phyloP scores from a whole-genome alignment of 1,284 basidiomycete genomes.

The Trichosporon coremiiforme region DNA sequence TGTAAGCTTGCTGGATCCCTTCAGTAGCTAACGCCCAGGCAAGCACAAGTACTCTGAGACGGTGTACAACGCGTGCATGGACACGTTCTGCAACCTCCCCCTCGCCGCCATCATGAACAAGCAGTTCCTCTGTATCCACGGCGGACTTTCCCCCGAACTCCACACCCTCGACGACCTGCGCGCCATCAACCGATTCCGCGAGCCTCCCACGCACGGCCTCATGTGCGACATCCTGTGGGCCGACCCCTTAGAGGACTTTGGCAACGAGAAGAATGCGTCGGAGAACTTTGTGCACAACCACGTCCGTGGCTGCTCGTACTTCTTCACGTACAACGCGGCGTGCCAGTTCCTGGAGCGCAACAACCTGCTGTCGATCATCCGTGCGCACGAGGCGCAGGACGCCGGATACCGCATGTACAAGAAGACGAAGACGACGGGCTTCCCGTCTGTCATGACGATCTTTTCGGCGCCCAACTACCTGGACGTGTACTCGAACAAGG shows the following conservation, averaged over 20 bases:
- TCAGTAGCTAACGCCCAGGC: constrained; percentile 60
- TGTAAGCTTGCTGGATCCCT: constrained; percentile 61
- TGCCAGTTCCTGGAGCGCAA: constrained; percentile 93
- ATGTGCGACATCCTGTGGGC: constrained; percentile 97
- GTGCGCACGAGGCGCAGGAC: constrained; percentile 93
- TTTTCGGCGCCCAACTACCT: constrained; percentile 95
- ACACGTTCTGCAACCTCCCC: constrained; percentile 88
- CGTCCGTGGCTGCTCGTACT: constrained; percentile 92
- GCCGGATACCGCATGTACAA: constrained; percentile 97
- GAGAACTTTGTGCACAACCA: constrained; percentile 85
- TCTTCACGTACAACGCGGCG: constrained; percentile 93
- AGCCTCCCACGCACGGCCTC: constrained; percentile 88
- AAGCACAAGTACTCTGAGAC: constrained; percentile 92
- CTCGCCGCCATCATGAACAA: constrained; percentile 96
- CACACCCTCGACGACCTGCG: constrained; percentile 88
- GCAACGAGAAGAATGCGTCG: constrained; percentile 80
- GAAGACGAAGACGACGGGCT: constrained; percentile 87
- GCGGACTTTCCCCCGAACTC: constrained; percentile 86
- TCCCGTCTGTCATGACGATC: constrained; percentile 94
- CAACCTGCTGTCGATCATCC: constrained; percentile 89
- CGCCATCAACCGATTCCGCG: constrained; percentile 84
- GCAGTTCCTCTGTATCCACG: constrained; percentile 94
- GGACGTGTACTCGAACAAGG: constrained; percentile 96
- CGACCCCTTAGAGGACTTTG: constrained; percentile 92
- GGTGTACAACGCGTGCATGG: constrained; percentile 88